Evolutionary conservation across 208 protist genomes (phyloP), one percentile per base, ranked within the genome.

Genomic region (Trypanosoma caninum): DNA sequence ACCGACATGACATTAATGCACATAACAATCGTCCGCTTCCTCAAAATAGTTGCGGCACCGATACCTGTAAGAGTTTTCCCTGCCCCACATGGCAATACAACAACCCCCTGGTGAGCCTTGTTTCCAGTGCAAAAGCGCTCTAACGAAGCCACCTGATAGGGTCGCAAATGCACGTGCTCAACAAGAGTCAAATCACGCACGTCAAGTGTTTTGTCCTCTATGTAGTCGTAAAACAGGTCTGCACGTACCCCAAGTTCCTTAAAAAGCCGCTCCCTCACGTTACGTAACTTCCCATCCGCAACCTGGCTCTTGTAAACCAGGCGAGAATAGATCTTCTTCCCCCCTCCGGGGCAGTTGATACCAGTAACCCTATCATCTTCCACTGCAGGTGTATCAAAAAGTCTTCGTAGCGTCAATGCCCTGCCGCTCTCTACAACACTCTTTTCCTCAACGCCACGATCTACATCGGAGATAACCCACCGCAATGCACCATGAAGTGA

Each of bases 31-130:
- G 90, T 97, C 11, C 80, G 75, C 62, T 98, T 97, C 57, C 98
- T 93, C 51, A 99, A 74, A 6, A 88, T 97, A 23, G 73, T 78
- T 2, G 91, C 86, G 0, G 97, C 97, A 4, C 95, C 97, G 50
- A 99, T 98, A n/a, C 98, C 99, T 11, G 98, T 98, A 9, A 99
- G 87, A 14, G 98, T 99, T 78, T 99, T 99, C 42, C 99, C 99
- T 3, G 98, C 97, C 23, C 99, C 99, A 78, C 99, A 99, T 22
- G 99, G 98, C 5, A 99, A 86, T 35, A 99, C 98, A 61, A 99
- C 96, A 18, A 99, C 94, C 18, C 98, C 98, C 41, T 90, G 87
- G 61, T 95, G 87, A 10, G 94, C 91, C 64, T 89, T 91, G 40
- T 76, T 70, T 7, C 84, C 86, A 20, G 78, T 69, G 6, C 77